Conservation (phyloP, 192 early-diverging fungal genomes). For the Coemansia sp. region DNA sequence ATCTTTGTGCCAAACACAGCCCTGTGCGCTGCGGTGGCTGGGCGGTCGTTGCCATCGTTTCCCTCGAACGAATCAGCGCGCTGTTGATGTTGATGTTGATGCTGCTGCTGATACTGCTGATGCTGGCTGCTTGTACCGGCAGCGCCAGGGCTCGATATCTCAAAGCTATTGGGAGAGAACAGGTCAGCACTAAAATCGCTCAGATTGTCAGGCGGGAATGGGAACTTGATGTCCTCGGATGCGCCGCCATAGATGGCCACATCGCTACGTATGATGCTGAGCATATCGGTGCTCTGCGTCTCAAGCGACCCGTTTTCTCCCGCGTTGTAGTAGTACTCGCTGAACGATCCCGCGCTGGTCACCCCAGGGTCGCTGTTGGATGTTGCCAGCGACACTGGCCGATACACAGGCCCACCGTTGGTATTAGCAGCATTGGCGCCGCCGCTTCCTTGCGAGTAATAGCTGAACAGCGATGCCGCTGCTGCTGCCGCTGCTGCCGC, state of each 20-base stretch:
- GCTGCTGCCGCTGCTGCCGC: constrained; percentile 11
- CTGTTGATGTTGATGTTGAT: background rate
- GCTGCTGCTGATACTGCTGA: background rate
- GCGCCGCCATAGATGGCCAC: constrained; percentile 46
- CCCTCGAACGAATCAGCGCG: background rate
- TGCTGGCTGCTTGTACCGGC: background rate
- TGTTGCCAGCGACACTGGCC: constrained; percentile 5
- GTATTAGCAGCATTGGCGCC: background rate
- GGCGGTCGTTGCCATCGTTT: background rate
- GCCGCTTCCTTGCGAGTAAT: constrained; percentile 11
- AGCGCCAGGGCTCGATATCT: background rate
- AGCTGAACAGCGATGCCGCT: constrained; percentile 16
- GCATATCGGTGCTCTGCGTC: constrained; percentile 20
- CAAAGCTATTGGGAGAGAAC: constrained; percentile 18
- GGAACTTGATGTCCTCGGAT: constrained; percentile 49
- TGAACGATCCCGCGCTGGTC: constrained; percentile 29
- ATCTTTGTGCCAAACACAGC: constrained; percentile 5
- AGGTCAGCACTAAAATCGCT: constrained; percentile 41
- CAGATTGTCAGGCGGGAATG: constrained; percentile 44
- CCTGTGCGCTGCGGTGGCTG: background rate
- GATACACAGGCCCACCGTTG: background rate
- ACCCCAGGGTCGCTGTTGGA: constrained; percentile 26
- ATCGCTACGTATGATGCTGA: constrained; percentile 41
- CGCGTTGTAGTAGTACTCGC: constrained; percentile 30
- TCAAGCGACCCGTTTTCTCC: constrained; percentile 9